Evolutionary conservation across 352 stramenopile species (phyloP), one percentile per base, ranked within the genome.

Genomic region (Phytophthora nicotianae): DNA sequence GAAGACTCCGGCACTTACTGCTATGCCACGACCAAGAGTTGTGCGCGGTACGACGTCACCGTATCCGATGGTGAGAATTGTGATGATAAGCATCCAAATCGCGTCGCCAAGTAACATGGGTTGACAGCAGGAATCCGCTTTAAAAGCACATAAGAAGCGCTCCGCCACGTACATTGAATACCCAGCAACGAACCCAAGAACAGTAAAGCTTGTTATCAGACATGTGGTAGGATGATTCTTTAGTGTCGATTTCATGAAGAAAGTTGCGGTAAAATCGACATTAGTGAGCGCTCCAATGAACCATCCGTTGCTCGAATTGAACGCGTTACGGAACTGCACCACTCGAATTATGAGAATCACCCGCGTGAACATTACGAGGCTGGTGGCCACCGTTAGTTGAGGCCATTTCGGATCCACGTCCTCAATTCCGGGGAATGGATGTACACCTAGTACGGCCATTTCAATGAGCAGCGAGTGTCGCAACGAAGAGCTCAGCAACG

Each of bases 221-320:
- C 70, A 89, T 13, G 50, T 69, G 4, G 58, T 74, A 45, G 85
- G 85, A 47, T 86, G 56, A 63, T 90, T 89, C 51, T 90, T 90
- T 33, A 93, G 72, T 43, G 77, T 86, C 1, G 81, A 79, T 56
- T 93, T 93, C 54, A 93, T 68, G 51, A 91, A 90, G 65, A 90
- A 93, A 11, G 75, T 68, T 16, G 68, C 27, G 10, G 72, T 84
- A 65, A 89, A 93, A 59, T 93, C 81, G 24, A 93, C 79, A 47
- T 91, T 91, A 19, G 85, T 93, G 41, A 91, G 70, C 43, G 85
- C 64, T 29, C 79, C 68, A 55, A 93, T 91, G 65, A 93, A 93
- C 81, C 82, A 90, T 38, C 82, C 81, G 56, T 91, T 91, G 70
- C 74, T 91, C 51, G 81, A 82, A 53, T 91, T 93, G 68, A 93